Base-by-base conservation (phyloP, 2,329 filamentous ascomycete species). In the Trichoderma pleuroti region DNA sequence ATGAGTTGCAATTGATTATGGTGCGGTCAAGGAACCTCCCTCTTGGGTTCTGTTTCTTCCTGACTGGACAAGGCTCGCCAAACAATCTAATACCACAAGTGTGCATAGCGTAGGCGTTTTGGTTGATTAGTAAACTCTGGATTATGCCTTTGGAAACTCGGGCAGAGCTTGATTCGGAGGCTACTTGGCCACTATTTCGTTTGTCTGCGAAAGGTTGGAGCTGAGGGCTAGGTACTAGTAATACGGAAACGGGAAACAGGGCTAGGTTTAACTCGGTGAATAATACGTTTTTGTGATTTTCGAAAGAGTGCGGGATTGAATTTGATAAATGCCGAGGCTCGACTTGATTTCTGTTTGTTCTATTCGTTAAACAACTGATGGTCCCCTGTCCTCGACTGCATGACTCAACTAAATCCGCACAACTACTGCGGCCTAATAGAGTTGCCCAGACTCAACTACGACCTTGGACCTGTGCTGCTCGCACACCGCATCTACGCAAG, bases 31-130 rank as follows among this genome's bases (percentile, higher is more conserved):
- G 21, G 28, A 10, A 21, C 11, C 24, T 56, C 34, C 16, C 8
- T 61, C n/a, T 36, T 28, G 14, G 14, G 14, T 5, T 4, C 21
- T 67, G 54, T 16, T 39, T 49, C 60, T 70, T 30, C 26, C 60
- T 73, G 28, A 65, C 64, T 64, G 32, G 21, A 57, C 28, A 49
- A 21, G 39, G 24, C 46, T 12, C 12, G 46, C n/a, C 10, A 39
- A 39, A 63, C 12, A 36, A 46, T 30, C 39, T 63, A 63, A 32
- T 63, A 63, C 42, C 10, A 12, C n/a, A 24, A 24, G 21, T 52
- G 11, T 72, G 74, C 75, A 76, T 76, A 76, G 75, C 75, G 72
- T 71, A 42, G 75, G 75, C 74, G 75, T 76, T 72, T 66, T 36
- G 61, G 34, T 66, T 67, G 34, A 36, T 46, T 66, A 36, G 39